phyloP scores from a whole-genome alignment of 257 asterid species.

The Fraxinus americana region DNA sequence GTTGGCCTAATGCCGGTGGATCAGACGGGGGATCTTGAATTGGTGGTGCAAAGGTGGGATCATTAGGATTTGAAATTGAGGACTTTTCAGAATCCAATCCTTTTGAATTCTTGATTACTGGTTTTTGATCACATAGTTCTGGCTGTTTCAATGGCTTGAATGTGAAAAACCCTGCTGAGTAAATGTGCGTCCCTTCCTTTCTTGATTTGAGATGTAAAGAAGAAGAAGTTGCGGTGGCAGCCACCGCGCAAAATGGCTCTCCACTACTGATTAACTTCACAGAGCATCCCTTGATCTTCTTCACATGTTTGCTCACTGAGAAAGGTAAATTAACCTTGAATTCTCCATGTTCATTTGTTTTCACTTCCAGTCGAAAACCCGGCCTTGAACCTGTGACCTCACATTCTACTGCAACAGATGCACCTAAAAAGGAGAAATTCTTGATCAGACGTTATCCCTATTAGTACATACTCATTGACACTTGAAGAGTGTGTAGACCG shows the following conservation, averaged over 20 bases:
- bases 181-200: conserved; percentile 60
- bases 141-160: conserved; percentile 77
- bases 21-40: conserved; percentile 43
- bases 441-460: neutral
- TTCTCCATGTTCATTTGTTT: conserved; percentile 69
- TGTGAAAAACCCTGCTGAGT: conserved; percentile 86
- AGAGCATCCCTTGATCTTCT: conserved; percentile 63
- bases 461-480: too few relatives aligned
- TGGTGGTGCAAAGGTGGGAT: conserved; percentile 54
- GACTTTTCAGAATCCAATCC: conserved; percentile 19
- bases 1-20: conserved; percentile 27
- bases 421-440: conserved; percentile 50
- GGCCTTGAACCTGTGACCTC: conserved; percentile 30
- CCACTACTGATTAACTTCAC: conserved; percentile 70
- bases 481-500: neutral
- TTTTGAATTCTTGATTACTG: conserved; percentile 25
- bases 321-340: conserved; percentile 69
- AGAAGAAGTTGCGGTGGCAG: conserved; percentile 67
- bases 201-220: conserved; percentile 50
- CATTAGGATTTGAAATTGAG: conserved; percentile 44
- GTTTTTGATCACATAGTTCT: conserved; percentile 59
- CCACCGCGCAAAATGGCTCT: conserved; percentile 64
- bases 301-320: conserved; percentile 62
- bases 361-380: conserved; percentile 47
- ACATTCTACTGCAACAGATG: conserved; percentile 77